Percentiles rank a stretch among this genome's conserved stretches.
These are phyloP conservation scores for Pichia sp. DNA, from an alignment of 1,139 yeast genomes.

Conservation along the genomic window DNA sequence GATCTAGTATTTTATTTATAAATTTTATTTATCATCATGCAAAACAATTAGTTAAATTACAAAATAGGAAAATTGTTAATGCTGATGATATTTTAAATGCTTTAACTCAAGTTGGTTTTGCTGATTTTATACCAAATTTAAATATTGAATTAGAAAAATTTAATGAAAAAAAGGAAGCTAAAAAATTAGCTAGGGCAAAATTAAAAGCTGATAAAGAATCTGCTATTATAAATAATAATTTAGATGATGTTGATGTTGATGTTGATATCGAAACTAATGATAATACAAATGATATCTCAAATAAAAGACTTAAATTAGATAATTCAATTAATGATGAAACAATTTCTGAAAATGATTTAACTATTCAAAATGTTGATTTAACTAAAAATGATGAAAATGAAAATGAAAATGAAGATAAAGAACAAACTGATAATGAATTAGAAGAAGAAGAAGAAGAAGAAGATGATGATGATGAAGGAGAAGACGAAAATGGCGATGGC, in stretches of 20 bases:
- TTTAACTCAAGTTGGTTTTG: constrained; percentile 49
- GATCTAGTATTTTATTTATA: constrained; percentile 70
- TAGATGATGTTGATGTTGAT: constrained; percentile 9
- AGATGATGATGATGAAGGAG: constrained; percentile 16
- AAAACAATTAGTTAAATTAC: constrained; percentile 44
- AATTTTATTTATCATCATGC: constrained; percentile 63
- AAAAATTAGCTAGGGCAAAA: constrained; percentile 32
- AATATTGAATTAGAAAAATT: constrained; percentile 44
- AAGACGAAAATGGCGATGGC: constrained; percentile 16
- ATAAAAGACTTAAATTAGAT: constrained; percentile 1
- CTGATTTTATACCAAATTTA: constrained; percentile 48
- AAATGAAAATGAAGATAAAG: constrained; percentile 15
- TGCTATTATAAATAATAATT: constrained; percentile 1
- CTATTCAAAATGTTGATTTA: constrained; percentile 11
- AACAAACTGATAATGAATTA: constrained; percentile 19
- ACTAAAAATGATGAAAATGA: constrained; percentile 19
- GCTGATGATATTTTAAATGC: constrained; percentile 62
- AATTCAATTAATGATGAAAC: constrained; percentile 10
- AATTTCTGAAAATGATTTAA: background rate
- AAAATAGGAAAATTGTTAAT: constrained; percentile 54
- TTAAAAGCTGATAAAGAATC: constrained; percentile 19
- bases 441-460: constrained; percentile 20
- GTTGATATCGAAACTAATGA: background rate
- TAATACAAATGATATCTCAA: background rate
- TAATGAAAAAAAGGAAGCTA: constrained; percentile 36